These are phyloP conservation scores for Apiospora koreana DNA, from an alignment of 2,329 filamentous ascomycete species.

Conservation along the genomic window DNA sequence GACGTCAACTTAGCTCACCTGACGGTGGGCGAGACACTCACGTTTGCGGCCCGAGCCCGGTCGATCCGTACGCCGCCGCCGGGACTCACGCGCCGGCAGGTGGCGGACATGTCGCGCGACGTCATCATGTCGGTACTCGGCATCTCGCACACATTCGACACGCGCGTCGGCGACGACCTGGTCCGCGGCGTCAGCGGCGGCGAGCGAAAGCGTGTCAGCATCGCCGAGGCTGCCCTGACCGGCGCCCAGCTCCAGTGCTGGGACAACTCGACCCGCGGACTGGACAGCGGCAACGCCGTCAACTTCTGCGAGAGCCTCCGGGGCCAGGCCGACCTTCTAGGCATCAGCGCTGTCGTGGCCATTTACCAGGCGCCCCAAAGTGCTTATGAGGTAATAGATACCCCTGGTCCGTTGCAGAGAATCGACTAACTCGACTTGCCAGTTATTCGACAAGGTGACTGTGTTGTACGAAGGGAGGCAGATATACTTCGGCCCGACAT, in stretches of 20 bases:
- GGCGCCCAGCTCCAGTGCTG: conserved; percentile 64
- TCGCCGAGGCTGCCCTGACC: conserved; percentile 61
- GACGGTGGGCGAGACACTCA: not conserved
- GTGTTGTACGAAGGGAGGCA: conserved; percentile 77
- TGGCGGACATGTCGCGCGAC: conserved; percentile 45
- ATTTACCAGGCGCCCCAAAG: conserved; percentile 55
- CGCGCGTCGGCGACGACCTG: conserved; percentile 68
- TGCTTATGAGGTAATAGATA: conserved; percentile 57
- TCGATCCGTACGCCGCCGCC: not conserved
- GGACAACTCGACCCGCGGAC: conserved; percentile 73
- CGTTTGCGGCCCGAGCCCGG: not conserved
- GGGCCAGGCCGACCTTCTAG: conserved; percentile 32
- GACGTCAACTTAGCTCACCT: not conserved
- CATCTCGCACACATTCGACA: conserved; percentile 72
- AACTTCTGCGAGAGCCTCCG: conserved; percentile 74
- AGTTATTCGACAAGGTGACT: conserved; percentile 70
- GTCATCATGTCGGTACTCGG: conserved; percentile 77
- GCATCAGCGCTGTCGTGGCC: not conserved
- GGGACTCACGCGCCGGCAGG: not conserved
- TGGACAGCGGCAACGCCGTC: conserved; percentile 74
- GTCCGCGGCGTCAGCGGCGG: conserved; percentile 74
- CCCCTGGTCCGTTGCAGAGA: too few relatives aligned
- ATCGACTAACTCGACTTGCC: not conserved
- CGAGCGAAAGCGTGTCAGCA: conserved; percentile 69
- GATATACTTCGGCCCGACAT: conserved; percentile 71